Conservation (phyloP, 164 flowering plant genomes). For the Malania oleifera region DNA sequence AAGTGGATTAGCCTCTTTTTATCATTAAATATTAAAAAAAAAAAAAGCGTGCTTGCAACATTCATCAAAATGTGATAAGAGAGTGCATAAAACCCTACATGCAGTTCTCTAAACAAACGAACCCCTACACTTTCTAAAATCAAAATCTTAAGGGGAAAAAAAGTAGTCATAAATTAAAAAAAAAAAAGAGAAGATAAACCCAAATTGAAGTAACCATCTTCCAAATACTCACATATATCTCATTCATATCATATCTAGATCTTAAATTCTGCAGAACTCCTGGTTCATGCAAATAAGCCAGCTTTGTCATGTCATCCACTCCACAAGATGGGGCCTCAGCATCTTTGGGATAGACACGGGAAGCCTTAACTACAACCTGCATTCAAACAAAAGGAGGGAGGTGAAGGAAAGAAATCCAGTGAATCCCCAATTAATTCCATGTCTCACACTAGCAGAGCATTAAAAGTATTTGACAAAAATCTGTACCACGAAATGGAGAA, state of each 20-base stretch:
- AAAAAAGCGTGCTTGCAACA: too few species aligned
- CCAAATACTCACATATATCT: background rate
- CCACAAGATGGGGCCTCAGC: slow-evolving; percentile 9
- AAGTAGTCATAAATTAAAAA: too few species aligned
- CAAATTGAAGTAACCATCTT: background rate
- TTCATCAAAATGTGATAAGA: too few species aligned
- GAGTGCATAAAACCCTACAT: too few species aligned
- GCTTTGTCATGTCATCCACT: slow-evolving; percentile 9
- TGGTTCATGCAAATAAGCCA: slow-evolving; percentile 9
- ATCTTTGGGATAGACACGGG: slow-evolving; percentile 3
- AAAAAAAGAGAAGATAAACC: background rate
- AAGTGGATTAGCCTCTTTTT: background rate
- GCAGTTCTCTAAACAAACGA: too few species aligned
- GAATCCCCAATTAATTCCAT: background rate
- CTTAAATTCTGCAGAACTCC: slow-evolving; percentile 7
- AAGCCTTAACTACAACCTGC: background rate
- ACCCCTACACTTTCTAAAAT: background rate
- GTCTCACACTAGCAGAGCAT: background rate
- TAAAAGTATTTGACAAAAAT: background rate
- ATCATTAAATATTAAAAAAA: too few species aligned
- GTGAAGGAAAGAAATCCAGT: background rate
- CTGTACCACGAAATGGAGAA: too few species aligned
- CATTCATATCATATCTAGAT: slow-evolving; percentile 10
- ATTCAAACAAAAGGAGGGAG: background rate
- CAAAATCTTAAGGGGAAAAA: background rate